phyloP scores from a whole-genome alignment of 2,329 filamentous ascomycete species.

The Arthrobotrys megalospora region DNA sequence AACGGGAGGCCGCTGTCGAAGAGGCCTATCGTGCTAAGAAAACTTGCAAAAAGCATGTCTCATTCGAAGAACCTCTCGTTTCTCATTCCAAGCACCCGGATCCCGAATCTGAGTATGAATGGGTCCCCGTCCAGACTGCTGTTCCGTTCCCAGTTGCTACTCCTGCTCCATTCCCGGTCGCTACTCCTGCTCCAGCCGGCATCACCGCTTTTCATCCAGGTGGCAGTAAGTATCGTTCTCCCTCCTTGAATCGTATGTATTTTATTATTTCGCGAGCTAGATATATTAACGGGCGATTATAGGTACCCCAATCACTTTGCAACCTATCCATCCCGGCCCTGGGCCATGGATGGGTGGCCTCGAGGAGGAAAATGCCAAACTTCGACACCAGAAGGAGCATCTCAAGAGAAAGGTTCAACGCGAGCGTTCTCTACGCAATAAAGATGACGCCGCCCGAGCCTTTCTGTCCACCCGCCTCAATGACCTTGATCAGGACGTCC shows the following conservation, averaged over 20 bases:
- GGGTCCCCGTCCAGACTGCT: conserved; percentile 18
- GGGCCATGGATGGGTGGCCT: not conserved
- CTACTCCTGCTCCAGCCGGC: not conserved
- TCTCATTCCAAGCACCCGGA: not conserved
- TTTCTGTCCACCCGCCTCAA: conserved; percentile 13
- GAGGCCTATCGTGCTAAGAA: conserved; percentile 46
- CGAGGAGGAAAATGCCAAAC: conserved; percentile 40
- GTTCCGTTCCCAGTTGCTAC: conserved; percentile 5
- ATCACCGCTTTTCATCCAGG: conserved; percentile 47
- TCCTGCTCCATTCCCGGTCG: not conserved
- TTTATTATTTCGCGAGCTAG: too few relatives aligned
- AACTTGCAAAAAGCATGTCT: not conserved
- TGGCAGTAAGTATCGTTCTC: conserved; percentile 18
- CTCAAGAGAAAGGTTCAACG: conserved; percentile 42
- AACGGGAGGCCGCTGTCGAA: conserved; percentile 31
- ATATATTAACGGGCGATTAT: not conserved
- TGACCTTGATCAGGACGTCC: conserved; percentile 42
- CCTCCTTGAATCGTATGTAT: not conserved
- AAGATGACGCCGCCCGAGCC: conserved; percentile 1
- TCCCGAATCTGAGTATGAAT: conserved; percentile 29
- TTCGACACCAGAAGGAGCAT: conserved; percentile 37
- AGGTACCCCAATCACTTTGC: conserved; percentile 44
- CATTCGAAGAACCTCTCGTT: conserved; percentile 8
- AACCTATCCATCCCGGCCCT: conserved; percentile 14
- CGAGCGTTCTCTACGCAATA: conserved; percentile 20